Percentiles rank a stretch among this genome's conserved stretches.
These are phyloP conservation scores for Eucalyptus cladocalyx DNA, from an alignment of 345 rosid species.

Conservation along the genomic window DNA sequence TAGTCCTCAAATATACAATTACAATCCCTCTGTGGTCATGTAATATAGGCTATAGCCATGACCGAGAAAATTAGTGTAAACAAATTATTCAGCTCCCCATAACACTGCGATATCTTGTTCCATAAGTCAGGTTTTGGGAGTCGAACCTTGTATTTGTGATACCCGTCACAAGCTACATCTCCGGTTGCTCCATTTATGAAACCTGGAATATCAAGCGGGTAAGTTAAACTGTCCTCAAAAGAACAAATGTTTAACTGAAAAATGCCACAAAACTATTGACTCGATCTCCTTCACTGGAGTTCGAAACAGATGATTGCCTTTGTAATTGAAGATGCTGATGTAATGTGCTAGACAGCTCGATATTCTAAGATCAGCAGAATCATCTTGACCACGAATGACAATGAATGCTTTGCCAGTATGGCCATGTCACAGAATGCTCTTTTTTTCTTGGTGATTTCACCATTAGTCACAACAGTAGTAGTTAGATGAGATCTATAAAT, in stretches of 20 bases:
- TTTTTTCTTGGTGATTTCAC: not conserved
- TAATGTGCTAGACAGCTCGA: not conserved
- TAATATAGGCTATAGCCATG: not conserved
- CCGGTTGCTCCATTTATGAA: slow-evolving; percentile 14
- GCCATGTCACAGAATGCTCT: not conserved
- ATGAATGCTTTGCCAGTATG: not conserved
- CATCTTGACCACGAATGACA: not conserved
- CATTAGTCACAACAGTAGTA: not conserved
- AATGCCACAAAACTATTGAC: not conserved
- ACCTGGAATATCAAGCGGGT: slow-evolving; percentile 6
- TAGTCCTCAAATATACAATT: not conserved
- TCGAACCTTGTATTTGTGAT: slow-evolving; percentile 56
- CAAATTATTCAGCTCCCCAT: not conserved
- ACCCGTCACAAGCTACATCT: slow-evolving; percentile 39
- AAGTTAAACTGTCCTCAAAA: not conserved
- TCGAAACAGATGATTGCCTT: not conserved
- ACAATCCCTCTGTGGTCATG: not conserved
- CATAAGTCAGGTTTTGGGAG: not conserved
- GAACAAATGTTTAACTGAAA: not conserved
- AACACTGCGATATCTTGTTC: not conserved
- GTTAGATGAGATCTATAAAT: not conserved
- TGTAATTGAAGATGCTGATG: not conserved
- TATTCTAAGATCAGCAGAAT: not conserved
- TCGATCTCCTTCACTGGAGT: not conserved
- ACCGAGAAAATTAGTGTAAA: not conserved